Evolutionary conservation across 805 yeast genomes (phyloP), one percentile per base, ranked within the genome.

Genomic region (Candida morakotiae): DNA sequence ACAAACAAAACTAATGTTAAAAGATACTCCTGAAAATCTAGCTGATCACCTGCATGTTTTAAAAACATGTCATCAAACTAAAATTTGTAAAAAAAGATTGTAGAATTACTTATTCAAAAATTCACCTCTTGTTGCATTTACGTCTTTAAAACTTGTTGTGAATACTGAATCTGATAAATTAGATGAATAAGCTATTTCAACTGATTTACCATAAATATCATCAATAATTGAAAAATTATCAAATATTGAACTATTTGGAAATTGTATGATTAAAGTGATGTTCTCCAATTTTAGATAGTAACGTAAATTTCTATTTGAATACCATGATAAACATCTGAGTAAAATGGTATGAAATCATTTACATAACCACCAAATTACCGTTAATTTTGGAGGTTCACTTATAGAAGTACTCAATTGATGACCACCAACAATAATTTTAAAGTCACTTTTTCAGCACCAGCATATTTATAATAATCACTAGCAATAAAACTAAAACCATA

Each of bases 401-500:
- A 79, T 53, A 16, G 80, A 67, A 1, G 93, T 81, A 26, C 87
- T 72, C 44, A 93, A 70, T 44, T 76, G 81, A 56, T 93, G 96
- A 8, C 94, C 96, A 28, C 98, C 98, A 25, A 91, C 83, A 18
- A 83, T 65, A 25, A 93, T 64, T 42, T 77, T 69, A 63, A 93
- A 93, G 21, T 73, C 62, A 2, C 84, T 81, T 45, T n/a, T n/a
- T 71, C 78, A 3, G 79, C 81, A 13, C 85, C 88, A 1, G 93
- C 65, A 54, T 57, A 88, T 1, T 94, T 96, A 18, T 60, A 59
- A 51, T 78, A 77, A 51, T 88, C 96, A 1, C 95, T 69, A 1
- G 89, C 96, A 39, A 88, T 79, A 47, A 89, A 72, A 30, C 78
- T 69, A 47, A 91, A 79, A 13, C 75, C 72, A 56, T 77, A 93